Evolutionary conservation across 2,329 filamentous ascomycete species (phyloP).

Genomic region (Sphaerulina populicola): DNA sequence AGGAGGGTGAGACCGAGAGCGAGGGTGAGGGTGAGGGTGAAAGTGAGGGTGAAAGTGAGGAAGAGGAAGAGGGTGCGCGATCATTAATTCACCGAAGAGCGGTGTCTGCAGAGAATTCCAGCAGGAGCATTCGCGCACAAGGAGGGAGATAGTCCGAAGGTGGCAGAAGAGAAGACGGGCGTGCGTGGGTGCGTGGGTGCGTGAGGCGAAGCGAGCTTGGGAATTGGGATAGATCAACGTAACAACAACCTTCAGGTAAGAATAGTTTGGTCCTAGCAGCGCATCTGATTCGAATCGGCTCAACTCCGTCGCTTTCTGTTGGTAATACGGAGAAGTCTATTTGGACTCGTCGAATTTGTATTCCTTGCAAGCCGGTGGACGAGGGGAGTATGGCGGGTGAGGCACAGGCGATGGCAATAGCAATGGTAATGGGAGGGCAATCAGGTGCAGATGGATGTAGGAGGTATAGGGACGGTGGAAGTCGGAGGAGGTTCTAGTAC

Average conservation of each 20-base stretch:
- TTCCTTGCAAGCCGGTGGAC: background rate
- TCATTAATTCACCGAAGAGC: background rate
- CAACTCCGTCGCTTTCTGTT: background rate
- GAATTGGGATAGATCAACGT: background rate
- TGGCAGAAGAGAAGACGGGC: background rate
- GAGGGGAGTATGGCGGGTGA: no score
- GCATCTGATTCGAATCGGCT: background rate
- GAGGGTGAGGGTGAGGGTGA: no score
- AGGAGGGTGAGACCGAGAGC: no score
- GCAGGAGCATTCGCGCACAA: background rate
- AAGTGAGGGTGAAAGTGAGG: no score
- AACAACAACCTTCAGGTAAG: background rate
- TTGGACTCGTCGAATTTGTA: background rate
- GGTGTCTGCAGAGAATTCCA: background rate
- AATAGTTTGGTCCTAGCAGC: background rate
- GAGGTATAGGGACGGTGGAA: background rate
- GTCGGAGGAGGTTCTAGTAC: no score
- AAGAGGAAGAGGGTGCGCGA: no score
- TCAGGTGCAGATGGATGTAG: no score
- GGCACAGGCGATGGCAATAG: no score
- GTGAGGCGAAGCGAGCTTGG: no score
- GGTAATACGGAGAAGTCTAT: conserved; percentile 1
- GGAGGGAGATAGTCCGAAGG: background rate
- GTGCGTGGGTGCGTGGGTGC: no score
- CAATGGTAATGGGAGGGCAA: no score